phyloP scores from a whole-genome alignment of 345 rosid species.

The Brassica rapa region DNA sequence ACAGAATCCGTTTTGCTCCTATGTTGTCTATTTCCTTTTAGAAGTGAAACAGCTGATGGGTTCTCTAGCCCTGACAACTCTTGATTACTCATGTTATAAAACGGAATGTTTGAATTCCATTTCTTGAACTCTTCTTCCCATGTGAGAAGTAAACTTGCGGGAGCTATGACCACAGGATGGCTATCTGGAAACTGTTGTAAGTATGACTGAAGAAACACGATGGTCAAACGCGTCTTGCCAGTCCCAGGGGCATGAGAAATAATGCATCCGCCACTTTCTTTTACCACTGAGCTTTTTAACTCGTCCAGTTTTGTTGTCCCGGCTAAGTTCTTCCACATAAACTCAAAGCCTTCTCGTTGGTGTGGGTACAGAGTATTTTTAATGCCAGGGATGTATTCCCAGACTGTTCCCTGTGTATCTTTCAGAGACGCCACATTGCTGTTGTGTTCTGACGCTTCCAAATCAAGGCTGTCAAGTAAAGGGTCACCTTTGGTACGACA shows the following conservation, averaged over 20 bases:
- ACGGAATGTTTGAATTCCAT: slow-evolving; percentile 61
- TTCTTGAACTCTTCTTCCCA: slow-evolving; percentile 81
- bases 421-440: slow-evolving; percentile 5
- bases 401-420: slow-evolving; percentile 55
- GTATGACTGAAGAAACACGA: slow-evolving; percentile 66
- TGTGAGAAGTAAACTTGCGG: slow-evolving; percentile 57
- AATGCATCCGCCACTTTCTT: slow-evolving; percentile 58
- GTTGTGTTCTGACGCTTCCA: slow-evolving; percentile 14
- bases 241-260: slow-evolving; percentile 91
- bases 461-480: slow-evolving; percentile 24
- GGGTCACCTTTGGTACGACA: slow-evolving; percentile 20
- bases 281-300: slow-evolving; percentile 38
- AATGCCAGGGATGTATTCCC: slow-evolving; percentile 67
- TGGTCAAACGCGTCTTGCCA: slow-evolving; percentile 76
- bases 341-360: slow-evolving; percentile 80
- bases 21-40: neutral
- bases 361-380: slow-evolving; percentile 55
- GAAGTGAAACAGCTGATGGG: slow-evolving; percentile 26
- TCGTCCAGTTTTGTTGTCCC: slow-evolving; percentile 60
- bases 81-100: slow-evolving; percentile 54
- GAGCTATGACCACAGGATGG: slow-evolving; percentile 73
- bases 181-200: slow-evolving; percentile 52
- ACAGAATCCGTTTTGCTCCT: neutral
- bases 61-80: slow-evolving; percentile 52
- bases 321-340: slow-evolving; percentile 73